Evolutionary conservation across 2,329 filamentous ascomycete species (phyloP), one percentile per base, ranked within the genome.

Genomic region (Lithohypha guttulata): DNA sequence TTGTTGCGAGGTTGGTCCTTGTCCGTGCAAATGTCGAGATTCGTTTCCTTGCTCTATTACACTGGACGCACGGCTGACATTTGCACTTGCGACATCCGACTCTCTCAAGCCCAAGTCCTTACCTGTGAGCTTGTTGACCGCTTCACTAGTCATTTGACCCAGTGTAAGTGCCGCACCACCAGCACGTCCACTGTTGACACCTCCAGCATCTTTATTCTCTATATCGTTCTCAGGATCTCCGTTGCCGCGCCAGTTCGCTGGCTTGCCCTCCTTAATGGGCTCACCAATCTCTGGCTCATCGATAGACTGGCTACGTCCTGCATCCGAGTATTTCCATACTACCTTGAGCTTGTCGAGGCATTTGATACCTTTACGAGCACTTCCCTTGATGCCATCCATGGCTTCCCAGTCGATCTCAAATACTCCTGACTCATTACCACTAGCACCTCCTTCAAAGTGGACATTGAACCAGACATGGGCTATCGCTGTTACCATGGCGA

Each of bases 401-500:
- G 70, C 71, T 13, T 82, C 77, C 77, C 79, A 84, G n/a, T 75
- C 70, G 18, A 77, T 76, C 45, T 79, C 74, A 55, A 82, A 84
- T 5, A 81, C 68, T 7, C 79, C 89, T 7, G 72, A 82, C 29
- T 79, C 71, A 34, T 81, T 71, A 0, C 84, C 69, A 11, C 68
- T 63, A 31, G 42, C 38, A 17, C 82, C 84, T 30, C 87, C 86
- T 62, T 96, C 91, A 53, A 96, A 96, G 60, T 79, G 96, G 2
- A 79, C 69, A 55, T 98, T 98, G 68, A 95, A 94, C 91, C 91
- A 98, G 11, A 94, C 84, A 54, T 96, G 89, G 0, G 87, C 87
- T 7, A 96, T 79, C 0, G 87, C 79, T 0, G 89, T 94, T 3
- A 95, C 85, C 78, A 96, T 84, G 0, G 84, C 86, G 50, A 84